Base-by-base conservation (phyloP, 805 yeast genomes). In the Teunomyces kruisii region DNA sequence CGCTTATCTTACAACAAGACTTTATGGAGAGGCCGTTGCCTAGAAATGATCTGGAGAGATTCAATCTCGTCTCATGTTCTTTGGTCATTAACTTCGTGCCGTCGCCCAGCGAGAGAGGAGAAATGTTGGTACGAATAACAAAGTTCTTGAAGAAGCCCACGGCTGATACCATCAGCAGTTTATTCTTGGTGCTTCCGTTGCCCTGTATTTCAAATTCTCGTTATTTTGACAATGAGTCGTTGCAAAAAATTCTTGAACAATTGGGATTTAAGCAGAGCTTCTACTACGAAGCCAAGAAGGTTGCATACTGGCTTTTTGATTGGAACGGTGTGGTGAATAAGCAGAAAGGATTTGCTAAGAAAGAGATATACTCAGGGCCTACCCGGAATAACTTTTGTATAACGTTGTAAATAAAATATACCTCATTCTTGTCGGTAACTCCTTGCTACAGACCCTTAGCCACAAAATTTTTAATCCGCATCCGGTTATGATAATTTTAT, bases 71-170 rank as follows among this genome's bases (percentile, higher is more conserved):
- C 0, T 88, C 96, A 6, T 85, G 96, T 50, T 88, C 96, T 0
- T 63, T 92, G 44, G 99, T 92, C 31, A 69, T 92, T 10, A 92
- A 92, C 59, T 92, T 88, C 65, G 97, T 92, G 1, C 88, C 96
- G 0, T 79, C 80, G 1, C 80, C 91, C 0, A 56, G 55, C 7
- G 77, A 67, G 10, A 67, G 99, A 43, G 97, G 97, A 2, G 78
- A 76, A 4, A 92, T 92, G 97, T 67, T 90, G 50, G 56, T 58
- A 29, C 60, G 86, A 44, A 77, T 88, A 8, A 66, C 79, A 3
- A 45, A 67, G 22, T 91, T 88, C 56, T 66, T 91, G 31, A 65
- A 64, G 31, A 57, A 58, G 3, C 71, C 77, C 3, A 43, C 47
- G 1, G 17, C 26, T 0, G 43, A 41, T 3, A 42, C 52, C 6